Conservation (phyloP, 768 basidiomycete species). For the Xerocomellus dryophilus region DNA sequence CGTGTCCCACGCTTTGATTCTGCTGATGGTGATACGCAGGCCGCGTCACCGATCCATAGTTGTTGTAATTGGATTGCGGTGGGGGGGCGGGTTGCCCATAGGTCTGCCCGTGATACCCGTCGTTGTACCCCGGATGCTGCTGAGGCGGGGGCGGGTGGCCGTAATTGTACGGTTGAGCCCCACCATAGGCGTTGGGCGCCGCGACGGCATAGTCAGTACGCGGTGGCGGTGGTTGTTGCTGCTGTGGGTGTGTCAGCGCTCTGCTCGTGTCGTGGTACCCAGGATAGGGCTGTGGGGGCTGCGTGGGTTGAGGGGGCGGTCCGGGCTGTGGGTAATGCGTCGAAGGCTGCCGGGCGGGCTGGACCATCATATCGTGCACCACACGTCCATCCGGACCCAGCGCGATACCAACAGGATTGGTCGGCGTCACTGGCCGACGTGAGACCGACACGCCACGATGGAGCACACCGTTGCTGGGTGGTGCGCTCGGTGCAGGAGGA, state of each 20-base stretch:
- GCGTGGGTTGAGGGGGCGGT: slow-evolving; percentile 5
- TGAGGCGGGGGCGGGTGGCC: slow-evolving; percentile 15
- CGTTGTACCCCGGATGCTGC: slow-evolving; percentile 22
- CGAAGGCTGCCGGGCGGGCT: slow-evolving; percentile 17
- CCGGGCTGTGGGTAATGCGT: slow-evolving; percentile 12
- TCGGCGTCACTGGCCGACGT: slow-evolving; percentile 60
- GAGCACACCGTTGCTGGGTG: neutral
- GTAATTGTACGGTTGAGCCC: slow-evolving; percentile 14
- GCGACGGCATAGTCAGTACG: slow-evolving; percentile 19
- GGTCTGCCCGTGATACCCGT: slow-evolving; percentile 12
- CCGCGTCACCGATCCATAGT: slow-evolving; percentile 1
- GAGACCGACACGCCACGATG: slow-evolving; percentile 26
- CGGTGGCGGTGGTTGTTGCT: slow-evolving; percentile 25
- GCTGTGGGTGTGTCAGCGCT: slow-evolving; percentile 37
- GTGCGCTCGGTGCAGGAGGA: neutral
- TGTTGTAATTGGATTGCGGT: slow-evolving; percentile 4
- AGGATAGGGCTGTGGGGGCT: slow-evolving; percentile 19
- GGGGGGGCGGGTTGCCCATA: slow-evolving; percentile 19
- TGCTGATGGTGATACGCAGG: slow-evolving; percentile 9
- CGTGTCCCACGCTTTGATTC: slow-evolving; percentile 25
- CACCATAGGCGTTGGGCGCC: slow-evolving; percentile 14
- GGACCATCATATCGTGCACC: slow-evolving; percentile 70
- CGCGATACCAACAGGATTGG: slow-evolving; percentile 78
- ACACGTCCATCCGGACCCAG: slow-evolving; percentile 81
- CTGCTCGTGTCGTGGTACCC: slow-evolving; percentile 22